phyloP scores from a whole-genome alignment of 305 asterid species.

The Solanum hybrid region DNA sequence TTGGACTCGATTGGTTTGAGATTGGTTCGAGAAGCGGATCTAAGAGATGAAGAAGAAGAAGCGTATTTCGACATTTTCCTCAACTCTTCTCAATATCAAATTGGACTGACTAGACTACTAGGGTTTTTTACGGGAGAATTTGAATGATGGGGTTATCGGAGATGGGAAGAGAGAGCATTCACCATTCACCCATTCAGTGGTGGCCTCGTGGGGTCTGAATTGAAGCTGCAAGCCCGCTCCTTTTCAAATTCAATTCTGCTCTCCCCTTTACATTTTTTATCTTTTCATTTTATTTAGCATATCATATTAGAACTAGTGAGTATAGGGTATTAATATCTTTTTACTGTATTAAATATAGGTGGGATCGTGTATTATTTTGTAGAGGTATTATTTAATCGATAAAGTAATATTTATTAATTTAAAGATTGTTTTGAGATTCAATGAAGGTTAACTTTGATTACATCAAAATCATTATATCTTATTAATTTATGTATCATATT shows the following conservation, averaged over 20 bases:
- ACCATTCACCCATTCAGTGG: not conserved
- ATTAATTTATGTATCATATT: no score
- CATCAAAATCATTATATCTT: no score
- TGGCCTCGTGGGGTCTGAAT: conserved; percentile 3
- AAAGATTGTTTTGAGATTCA: not conserved
- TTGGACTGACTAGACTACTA: not conserved
- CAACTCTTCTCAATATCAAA: not conserved
- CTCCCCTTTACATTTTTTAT: not conserved
- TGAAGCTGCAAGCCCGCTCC: conserved; percentile 13
- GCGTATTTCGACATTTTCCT: conserved; percentile 30
- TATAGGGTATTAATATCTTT: not conserved
- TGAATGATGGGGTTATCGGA: not conserved
- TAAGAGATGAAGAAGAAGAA: conserved; percentile 10
- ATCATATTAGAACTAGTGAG: not conserved
- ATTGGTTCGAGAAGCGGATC: not conserved
- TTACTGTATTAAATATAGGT: not conserved
- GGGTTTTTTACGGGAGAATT: not conserved
- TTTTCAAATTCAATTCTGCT: conserved; percentile 15
- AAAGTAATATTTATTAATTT: no score
- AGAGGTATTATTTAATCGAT: no score
- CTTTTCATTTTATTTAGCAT: not conserved
- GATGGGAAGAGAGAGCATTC: not conserved
- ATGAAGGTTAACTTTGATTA: not conserved
- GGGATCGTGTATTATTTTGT: not conserved
- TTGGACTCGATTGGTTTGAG: conserved; percentile 2